phyloP scores from a whole-genome alignment of 345 rosid genomes.

The Eucalyptus tenuipes region DNA sequence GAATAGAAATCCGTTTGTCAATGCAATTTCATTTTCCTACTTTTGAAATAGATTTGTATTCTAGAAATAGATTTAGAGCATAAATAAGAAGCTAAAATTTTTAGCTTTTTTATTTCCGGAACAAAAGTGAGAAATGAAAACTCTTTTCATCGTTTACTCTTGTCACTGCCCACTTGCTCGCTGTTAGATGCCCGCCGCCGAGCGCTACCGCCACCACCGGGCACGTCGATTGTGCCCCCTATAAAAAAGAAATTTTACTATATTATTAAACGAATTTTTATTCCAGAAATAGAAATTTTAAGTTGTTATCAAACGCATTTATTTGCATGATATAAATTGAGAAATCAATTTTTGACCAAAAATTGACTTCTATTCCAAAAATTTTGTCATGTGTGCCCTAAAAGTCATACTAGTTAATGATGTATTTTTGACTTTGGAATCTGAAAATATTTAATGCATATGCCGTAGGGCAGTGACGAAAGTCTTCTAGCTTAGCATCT shows the following conservation, averaged over 20 bases:
- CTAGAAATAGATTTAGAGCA: no score
- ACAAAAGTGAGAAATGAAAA: no score
- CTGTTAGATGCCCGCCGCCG: fast-evolving
- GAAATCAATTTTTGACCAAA: no score
- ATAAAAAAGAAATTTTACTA: no score
- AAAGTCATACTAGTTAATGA: neutral
- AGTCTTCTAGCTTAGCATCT: neutral
- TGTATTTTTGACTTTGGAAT: neutral
- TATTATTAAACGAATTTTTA: no score
- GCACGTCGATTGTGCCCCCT: fast-evolving
- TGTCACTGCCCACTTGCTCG: no score
- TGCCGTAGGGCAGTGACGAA: neutral
- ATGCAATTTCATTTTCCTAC: no score
- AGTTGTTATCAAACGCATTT: no score
- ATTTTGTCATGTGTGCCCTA: no score
- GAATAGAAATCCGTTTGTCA: fast-evolving
- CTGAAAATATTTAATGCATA: neutral
- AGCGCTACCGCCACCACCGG: fast-evolving
- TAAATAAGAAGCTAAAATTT: fast-evolving
- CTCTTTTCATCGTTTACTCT: no score
- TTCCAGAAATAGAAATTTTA: fast-evolving
- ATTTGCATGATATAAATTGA: no score
- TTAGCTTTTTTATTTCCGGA: no score
- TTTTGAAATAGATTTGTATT: fast-evolving
- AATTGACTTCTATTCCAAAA: fast-evolving